Conservation (phyloP, 2,329 filamentous ascomycete genomes). For the Alternaria viburni region DNA sequence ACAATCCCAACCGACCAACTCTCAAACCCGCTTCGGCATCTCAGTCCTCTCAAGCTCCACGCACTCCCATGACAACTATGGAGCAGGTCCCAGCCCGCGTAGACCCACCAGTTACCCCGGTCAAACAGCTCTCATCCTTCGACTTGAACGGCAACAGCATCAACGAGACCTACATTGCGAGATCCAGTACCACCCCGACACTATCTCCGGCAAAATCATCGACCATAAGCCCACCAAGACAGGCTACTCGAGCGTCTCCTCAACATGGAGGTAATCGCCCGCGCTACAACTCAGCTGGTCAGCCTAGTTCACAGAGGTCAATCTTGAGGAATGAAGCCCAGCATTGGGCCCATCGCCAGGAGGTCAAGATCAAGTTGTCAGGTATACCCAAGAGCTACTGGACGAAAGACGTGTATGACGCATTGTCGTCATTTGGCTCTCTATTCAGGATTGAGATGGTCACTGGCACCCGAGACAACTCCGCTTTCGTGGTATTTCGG, state of each 20-base stretch:
- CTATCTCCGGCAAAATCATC: neutral
- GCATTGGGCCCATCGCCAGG: conserved; percentile 29
- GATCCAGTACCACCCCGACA: neutral
- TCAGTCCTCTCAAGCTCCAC: neutral
- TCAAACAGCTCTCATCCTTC: conserved; percentile 11
- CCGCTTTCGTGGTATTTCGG: conserved; percentile 35
- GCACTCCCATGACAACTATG: neutral
- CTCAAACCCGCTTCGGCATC: neutral
- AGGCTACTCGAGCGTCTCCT: neutral
- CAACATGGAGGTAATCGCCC: neutral
- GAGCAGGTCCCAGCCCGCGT: neutral
- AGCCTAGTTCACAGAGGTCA: neutral
- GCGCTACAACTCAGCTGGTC: neutral
- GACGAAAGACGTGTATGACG: conserved; percentile 30
- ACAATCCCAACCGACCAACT: conserved; percentile 5
- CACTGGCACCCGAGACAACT: conserved; percentile 2
- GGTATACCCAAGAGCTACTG: conserved; percentile 23
- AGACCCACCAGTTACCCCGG: conserved; percentile 5
- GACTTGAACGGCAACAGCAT: conserved; percentile 19
- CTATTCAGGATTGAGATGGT: conserved; percentile 41
- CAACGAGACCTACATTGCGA: conserved; percentile 21
- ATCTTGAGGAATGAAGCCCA: neutral
- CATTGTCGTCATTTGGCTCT: conserved; percentile 31
- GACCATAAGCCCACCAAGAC: neutral
- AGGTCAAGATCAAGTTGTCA: conserved; percentile 27